A percentile compares a stretch with the other conserved stretches of the same genome.
Evolutionary conservation across 2,329 filamentous ascomycete genomes (phyloP).

Genomic region (Epichloe uncinata): DNA sequence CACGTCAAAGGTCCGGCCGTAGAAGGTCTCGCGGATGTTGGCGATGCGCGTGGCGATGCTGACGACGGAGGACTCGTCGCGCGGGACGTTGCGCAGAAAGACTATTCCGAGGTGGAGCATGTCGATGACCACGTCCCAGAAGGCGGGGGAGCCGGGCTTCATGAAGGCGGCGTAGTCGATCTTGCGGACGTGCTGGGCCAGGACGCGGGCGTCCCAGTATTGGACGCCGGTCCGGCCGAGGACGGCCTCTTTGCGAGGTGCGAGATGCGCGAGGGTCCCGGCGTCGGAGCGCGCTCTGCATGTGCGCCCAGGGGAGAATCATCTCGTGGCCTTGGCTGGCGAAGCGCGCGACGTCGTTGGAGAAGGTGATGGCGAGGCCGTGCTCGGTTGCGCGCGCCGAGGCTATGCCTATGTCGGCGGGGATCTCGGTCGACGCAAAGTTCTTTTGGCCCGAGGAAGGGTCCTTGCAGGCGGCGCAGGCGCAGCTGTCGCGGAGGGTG

Average conservation of each 20-base stretch:
- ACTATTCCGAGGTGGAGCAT: conserved; percentile 59
- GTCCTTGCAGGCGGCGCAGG: conserved; percentile 39
- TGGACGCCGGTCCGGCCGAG: conserved; percentile 19
- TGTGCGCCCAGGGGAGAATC: conserved; percentile 21
- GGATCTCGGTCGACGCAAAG: conserved; percentile 30
- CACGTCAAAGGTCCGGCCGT: conserved; percentile 85
- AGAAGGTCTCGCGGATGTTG: conserved; percentile 73
- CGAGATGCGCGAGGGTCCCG: background rate
- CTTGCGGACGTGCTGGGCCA: conserved; percentile 33
- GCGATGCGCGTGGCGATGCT: conserved; percentile 62
- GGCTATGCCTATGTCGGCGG: conserved; percentile 18
- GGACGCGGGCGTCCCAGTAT: conserved; percentile 28
- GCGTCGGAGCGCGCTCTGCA: conserved; percentile 19
- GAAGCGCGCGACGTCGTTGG: conserved; percentile 26
- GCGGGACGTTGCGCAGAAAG: conserved; percentile 63
- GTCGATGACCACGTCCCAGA: conserved; percentile 48
- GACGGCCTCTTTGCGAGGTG: conserved; percentile 14
- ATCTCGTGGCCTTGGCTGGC: conserved; percentile 16
- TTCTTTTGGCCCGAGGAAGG: conserved; percentile 46
- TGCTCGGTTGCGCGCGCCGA: conserved; percentile 19
- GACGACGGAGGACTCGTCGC: conserved; percentile 50
- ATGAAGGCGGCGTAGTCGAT: conserved; percentile 64
- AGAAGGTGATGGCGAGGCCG: conserved; percentile 47
- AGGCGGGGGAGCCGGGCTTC: conserved; percentile 33
- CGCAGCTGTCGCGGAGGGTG: conserved; percentile 40